These are phyloP conservation scores for Fusarium kyushuense DNA, from an alignment of 2,329 filamentous ascomycete genomes.

Conservation along the genomic window DNA sequence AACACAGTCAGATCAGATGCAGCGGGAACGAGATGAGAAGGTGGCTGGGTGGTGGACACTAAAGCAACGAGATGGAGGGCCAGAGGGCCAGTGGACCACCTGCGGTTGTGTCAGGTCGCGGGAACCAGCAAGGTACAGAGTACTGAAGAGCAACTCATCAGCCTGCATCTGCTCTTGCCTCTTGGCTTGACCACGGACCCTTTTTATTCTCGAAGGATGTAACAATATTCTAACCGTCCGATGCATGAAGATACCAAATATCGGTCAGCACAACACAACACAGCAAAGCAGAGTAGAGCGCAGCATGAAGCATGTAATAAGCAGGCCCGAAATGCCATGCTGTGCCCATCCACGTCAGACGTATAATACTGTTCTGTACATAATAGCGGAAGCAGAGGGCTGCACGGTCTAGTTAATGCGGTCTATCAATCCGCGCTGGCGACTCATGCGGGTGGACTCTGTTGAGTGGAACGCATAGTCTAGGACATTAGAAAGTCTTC, in stretches of 20 bases:
- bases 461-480: slow-evolving; percentile 32
- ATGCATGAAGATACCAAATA: slow-evolving; percentile 30
- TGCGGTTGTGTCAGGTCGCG: slow-evolving; percentile 39
- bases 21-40: slow-evolving; percentile 27
- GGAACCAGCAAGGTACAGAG: slow-evolving; percentile 20
- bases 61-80: slow-evolving; percentile 21
- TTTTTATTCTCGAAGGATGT: slow-evolving; percentile 28
- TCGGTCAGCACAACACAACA: slow-evolving; percentile 27
- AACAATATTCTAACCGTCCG: slow-evolving; percentile 37
- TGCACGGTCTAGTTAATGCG: slow-evolving; percentile 26
- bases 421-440: slow-evolving; percentile 22
- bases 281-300: neutral
- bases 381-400: slow-evolving; percentile 8
- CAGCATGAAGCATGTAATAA: slow-evolving; percentile 17
- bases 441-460: slow-evolving; percentile 32
- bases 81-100: slow-evolving; percentile 9
- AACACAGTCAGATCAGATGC: slow-evolving; percentile 34
- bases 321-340: slow-evolving; percentile 22
- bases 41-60: slow-evolving; percentile 26
- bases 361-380: neutral
- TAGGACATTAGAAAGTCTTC: slow-evolving; percentile 15
- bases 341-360: slow-evolving; percentile 34
- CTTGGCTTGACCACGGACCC: slow-evolving; percentile 19
- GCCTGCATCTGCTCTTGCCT: slow-evolving; percentile 22
- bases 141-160: slow-evolving; percentile 28